A percentile compares a stretch with the other conserved stretches of the same genome.
These are phyloP conservation scores for Xylaria sp. DNA, from an alignment of 2,329 filamentous ascomycete species.

Conservation along the genomic window DNA sequence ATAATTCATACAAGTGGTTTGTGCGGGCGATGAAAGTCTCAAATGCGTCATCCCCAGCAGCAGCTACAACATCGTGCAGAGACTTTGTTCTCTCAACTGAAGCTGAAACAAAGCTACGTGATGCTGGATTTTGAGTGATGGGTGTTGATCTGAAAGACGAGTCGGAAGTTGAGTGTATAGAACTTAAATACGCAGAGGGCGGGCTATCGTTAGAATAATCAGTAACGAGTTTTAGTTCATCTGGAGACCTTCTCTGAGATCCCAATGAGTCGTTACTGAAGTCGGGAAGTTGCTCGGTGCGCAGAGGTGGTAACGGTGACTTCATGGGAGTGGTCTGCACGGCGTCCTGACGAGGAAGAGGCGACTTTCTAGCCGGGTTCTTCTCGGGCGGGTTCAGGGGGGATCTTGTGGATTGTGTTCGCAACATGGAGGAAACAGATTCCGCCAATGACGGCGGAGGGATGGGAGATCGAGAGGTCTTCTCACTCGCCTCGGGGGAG, in stretches of 20 bases:
- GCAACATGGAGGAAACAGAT: constrained; percentile 43
- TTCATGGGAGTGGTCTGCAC: constrained; percentile 28
- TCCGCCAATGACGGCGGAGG: constrained; percentile 42
- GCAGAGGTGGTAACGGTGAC: constrained; percentile 34
- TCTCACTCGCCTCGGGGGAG: constrained; percentile 39
- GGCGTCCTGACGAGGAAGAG: constrained; percentile 28
- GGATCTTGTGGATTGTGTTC: constrained; percentile 45
- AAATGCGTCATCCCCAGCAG: constrained; percentile 72
- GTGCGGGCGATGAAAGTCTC: constrained; percentile 76
- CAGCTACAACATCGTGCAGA: constrained; percentile 54
- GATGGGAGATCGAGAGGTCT: constrained; percentile 38
- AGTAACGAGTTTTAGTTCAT: constrained; percentile 43
- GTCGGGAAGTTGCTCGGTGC: constrained; percentile 34
- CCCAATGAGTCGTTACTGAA: constrained; percentile 37
- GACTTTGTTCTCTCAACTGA: constrained; percentile 45
- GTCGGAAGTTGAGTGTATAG: constrained; percentile 45
- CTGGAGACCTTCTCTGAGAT: constrained; percentile 40
- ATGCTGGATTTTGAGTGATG: constrained; percentile 42
- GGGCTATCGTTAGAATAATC: constrained; percentile 39
- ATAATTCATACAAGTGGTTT: constrained; percentile 78
- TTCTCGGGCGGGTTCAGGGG: constrained; percentile 40
- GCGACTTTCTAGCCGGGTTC: constrained; percentile 34
- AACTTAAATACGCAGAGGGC: constrained; percentile 42
- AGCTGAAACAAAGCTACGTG: constrained; percentile 35
- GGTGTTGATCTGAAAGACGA: constrained; percentile 45